These are phyloP conservation scores for Jaltomata sinuosa DNA, from an alignment of 257 asterid species.

Conservation along the genomic window DNA sequence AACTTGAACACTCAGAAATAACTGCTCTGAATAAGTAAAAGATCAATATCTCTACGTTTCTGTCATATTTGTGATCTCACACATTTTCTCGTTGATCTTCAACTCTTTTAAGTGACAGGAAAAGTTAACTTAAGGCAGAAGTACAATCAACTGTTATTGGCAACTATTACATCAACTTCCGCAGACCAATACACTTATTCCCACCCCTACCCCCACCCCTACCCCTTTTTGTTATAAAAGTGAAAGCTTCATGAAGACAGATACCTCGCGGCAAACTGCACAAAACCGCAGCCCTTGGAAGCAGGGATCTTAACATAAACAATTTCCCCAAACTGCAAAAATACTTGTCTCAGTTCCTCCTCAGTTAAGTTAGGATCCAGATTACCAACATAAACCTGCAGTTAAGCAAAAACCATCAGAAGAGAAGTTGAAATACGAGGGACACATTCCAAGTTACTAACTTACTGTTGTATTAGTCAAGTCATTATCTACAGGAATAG, in stretches of 20 bases:
- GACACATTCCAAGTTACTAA: constrained; percentile 5
- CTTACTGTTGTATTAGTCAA: constrained; percentile 81
- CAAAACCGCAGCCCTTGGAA: constrained; percentile 84
- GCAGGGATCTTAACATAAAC: constrained; percentile 81
- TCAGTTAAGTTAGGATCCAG: constrained; percentile 73
- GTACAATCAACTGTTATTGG: neutral
- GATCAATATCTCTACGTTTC: neutral
- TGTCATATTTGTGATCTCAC: neutral
- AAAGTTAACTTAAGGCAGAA: neutral
- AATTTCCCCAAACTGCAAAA: constrained; percentile 77
- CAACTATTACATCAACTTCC: neutral
- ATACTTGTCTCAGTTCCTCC: constrained; percentile 78
- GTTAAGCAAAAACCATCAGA: constrained; percentile 13
- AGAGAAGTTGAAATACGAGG: neutral
- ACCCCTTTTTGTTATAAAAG: neutral
- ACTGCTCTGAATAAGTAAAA: neutral
- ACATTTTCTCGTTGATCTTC: neutral
- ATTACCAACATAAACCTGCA: constrained; percentile 81
- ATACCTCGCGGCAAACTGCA: constrained; percentile 81
- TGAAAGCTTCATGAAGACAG: neutral
- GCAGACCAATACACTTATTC: neutral
- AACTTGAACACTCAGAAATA: constrained; percentile 1
- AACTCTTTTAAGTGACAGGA: neutral
- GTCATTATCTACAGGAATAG: constrained; percentile 68
- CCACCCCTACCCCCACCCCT: neutral